Evolutionary conservation across 2,329 filamentous ascomycete genomes (phyloP), one percentile per base, ranked within the genome.

Genomic region (Pseudocercospora crystallina): DNA sequence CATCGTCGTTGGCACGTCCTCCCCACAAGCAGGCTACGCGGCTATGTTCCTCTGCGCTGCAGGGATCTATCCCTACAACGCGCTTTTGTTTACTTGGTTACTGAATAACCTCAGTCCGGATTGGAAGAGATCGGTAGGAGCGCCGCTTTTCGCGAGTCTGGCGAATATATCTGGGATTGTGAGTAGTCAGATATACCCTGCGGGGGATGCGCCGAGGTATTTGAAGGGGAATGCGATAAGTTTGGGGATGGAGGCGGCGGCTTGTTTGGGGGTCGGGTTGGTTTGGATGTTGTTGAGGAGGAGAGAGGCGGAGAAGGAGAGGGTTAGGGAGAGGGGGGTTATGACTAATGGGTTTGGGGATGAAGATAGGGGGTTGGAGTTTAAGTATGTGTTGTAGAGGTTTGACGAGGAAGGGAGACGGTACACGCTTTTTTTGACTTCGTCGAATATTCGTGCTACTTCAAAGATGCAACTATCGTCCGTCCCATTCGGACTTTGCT

Each of bases 141-240:
- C 34, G 40, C 44, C 32, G 40, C 45, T 26, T 30, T 49, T 41
- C 15, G 43, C 29, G 15, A 31, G n/a, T 26, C 20, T 17, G 45
- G 43, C 31, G 45, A 43, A 7, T 49, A 43, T 30, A 31, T 49
- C 15, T 31, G 43, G 43, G 20, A 36, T 47, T 17, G 36, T 47
- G 1, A 47, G 44, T 36, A 47, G 44, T 32, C 44, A 47, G 14
- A 47, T 47, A 20, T 47, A 47, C 20, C 44, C 35, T 12, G 38
- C 46, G 10, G 17, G 33, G n/a, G 46, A 54, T 20, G 43, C 33
- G 37, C 51, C 51, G 15, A n/a, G 20, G 14, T 54, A 54, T 39
- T 17, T 26, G 17, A 54, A 41, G 13, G 47, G 46, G 13, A 41
- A 42, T 26, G 44, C 44, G 5, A 30, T 47, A 14, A 32, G 34